Conservation (phyloP, 306 rosid genomes). For the Cyclanthera cordifolia region DNA sequence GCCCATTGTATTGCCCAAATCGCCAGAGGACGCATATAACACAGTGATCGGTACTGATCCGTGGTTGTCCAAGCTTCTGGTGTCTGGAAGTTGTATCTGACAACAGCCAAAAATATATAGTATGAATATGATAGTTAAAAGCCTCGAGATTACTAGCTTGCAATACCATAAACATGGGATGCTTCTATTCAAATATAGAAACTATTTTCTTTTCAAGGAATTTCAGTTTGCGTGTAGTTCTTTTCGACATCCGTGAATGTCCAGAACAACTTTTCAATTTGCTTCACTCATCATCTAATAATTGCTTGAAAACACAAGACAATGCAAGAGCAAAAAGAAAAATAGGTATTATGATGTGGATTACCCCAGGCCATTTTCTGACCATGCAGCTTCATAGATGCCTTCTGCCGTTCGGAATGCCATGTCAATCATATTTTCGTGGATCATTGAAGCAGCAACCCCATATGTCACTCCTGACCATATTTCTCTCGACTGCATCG, state of each 20-base stretch:
- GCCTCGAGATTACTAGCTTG: not conserved
- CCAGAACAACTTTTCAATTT: too few species aligned
- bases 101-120: not conserved
- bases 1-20: constrained; percentile 99
- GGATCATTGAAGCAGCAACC: constrained; percentile 89
- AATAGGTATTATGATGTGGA: constrained; percentile 4
- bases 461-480: constrained; percentile 96
- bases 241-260: too few species aligned
- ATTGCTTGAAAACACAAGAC: not conserved
- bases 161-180: not conserved
- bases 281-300: not conserved
- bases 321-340: not conserved
- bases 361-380: constrained; percentile 80
- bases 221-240: not conserved
- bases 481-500: constrained; percentile 87
- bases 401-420: constrained; percentile 81
- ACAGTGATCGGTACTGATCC: constrained; percentile 54
- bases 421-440: constrained; percentile 65
- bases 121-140: not conserved
- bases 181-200: not conserved
- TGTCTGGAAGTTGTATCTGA: constrained; percentile 80
- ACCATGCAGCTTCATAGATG: constrained; percentile 71
- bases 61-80: constrained; percentile 78
- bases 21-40: constrained; percentile 92
- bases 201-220: not conserved